A percentile compares a stretch with the other conserved stretches of the same genome.
phyloP scores from a whole-genome alignment of 768 basidiomycete genomes.

The Tremella fuciformis region DNA sequence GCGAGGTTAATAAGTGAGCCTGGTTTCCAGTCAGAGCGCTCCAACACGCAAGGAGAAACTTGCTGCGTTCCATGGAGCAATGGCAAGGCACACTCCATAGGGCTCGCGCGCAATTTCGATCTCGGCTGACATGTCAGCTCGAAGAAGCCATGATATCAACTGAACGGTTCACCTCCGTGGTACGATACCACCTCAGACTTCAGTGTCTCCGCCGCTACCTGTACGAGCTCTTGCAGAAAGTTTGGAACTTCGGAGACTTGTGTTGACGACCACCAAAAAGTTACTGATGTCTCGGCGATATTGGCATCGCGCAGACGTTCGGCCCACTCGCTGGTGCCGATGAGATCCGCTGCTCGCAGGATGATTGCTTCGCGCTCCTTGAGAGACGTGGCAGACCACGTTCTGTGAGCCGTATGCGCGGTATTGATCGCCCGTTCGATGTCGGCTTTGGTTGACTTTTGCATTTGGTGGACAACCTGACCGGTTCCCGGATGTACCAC shows the following conservation, averaged over 20 bases:
- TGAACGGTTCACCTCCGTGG: background rate
- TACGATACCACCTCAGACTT: background rate
- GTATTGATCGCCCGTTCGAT: background rate
- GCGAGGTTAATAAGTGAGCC: slow-evolving; percentile 28
- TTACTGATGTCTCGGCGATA: background rate
- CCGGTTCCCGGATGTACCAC: background rate
- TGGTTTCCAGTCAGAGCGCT: background rate
- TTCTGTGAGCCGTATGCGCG: background rate
- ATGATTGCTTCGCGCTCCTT: background rate
- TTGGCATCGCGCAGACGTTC: background rate
- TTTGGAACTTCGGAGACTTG: background rate
- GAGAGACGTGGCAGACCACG: slow-evolving; percentile 1
- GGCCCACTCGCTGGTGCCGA: background rate
- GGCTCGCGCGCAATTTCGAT: background rate
- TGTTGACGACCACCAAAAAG: background rate
- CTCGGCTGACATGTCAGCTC: background rate
- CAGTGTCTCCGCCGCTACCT: background rate
- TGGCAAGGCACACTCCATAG: background rate
- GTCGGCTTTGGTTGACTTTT: background rate
- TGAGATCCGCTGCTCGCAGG: background rate
- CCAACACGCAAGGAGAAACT: background rate
- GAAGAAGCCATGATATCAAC: background rate
- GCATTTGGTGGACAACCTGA: background rate
- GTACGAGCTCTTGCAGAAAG: background rate
- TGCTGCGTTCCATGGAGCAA: background rate